Evolutionary conservation across 257 asterid genomes (phyloP).

Genomic region (Lycium ferocissimum): DNA sequence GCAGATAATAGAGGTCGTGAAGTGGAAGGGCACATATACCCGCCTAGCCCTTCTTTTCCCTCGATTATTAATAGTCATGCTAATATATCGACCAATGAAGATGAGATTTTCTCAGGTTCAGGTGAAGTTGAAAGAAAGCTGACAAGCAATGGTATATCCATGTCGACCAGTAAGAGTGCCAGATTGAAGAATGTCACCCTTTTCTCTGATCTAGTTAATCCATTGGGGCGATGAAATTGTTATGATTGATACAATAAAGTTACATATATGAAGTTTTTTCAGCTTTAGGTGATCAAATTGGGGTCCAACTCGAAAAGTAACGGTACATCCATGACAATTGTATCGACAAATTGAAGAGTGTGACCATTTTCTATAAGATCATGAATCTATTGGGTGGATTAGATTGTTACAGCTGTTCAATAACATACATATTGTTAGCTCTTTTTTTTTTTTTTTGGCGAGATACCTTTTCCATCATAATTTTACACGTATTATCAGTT

Average conservation of each 20-base stretch:
- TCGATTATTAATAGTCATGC: conserved; percentile 18
- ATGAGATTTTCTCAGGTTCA: conserved; percentile 39
- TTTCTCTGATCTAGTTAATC: conserved; percentile 55
- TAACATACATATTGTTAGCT: too few relatives aligned
- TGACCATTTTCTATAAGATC: too few relatives aligned
- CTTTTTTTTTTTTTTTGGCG: too few relatives aligned
- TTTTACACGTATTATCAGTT: too few relatives aligned
- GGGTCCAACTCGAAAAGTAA: too few relatives aligned
- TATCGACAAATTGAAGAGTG: too few relatives aligned
- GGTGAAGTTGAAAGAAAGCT: conserved; percentile 14
- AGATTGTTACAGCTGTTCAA: too few relatives aligned
- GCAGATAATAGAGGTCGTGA: conserved; percentile 40
- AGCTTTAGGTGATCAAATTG: too few relatives aligned
- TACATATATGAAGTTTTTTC: not conserved
- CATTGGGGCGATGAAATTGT: conserved; percentile 41
- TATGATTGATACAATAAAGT: not conserved
- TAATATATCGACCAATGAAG: conserved; percentile 38
- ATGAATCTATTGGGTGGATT: too few relatives aligned
- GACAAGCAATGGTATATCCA: conserved; percentile 24
- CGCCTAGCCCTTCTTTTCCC: conserved; percentile 23
- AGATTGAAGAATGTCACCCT: conserved; percentile 37
- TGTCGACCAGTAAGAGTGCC: not conserved
- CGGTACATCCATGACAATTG: too few relatives aligned
- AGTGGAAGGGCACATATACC: not conserved
- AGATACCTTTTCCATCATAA: too few relatives aligned